A percentile compares a stretch with the other conserved stretches of the same genome.
phyloP scores from a whole-genome alignment of 2,329 filamentous ascomycete species.

The Coniochaeta sp. region DNA sequence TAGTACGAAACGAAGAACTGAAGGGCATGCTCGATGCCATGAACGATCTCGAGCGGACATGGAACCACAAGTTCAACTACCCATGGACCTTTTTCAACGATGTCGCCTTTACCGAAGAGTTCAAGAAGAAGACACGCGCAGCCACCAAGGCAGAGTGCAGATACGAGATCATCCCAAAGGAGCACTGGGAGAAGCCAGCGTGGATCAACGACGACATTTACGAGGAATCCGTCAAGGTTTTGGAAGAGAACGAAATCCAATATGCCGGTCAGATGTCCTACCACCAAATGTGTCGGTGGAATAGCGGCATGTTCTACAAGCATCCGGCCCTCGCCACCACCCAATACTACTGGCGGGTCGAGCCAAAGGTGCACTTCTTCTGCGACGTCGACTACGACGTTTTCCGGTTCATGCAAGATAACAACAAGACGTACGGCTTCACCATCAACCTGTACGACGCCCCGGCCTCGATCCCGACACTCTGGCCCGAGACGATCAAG shows the following conservation, averaged over 20 bases:
- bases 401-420: constrained; percentile 94
- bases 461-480: constrained; percentile 72
- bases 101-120: constrained; percentile 84
- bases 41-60: constrained; percentile 84
- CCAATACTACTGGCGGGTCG: constrained; percentile 97
- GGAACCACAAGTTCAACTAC: constrained; percentile 99
- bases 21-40: constrained; percentile 80
- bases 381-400: constrained; percentile 98
- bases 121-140: constrained; percentile 73
- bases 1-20: constrained; percentile 90
- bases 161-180: constrained; percentile 85
- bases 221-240: constrained; percentile 72
- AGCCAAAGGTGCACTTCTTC: constrained; percentile 98
- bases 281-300: constrained; percentile 99
- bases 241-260: constrained; percentile 80
- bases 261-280: constrained; percentile 87
- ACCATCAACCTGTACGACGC: constrained; percentile 96
- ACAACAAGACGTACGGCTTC: constrained; percentile 99
- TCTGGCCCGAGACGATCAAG: constrained; percentile 94
- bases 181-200: constrained; percentile 85
- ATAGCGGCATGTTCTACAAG: constrained; percentile 95
- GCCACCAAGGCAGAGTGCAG: constrained; percentile 81
- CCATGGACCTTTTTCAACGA: constrained; percentile 99
- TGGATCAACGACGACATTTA: constrained; percentile 92
- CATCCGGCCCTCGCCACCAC: constrained; percentile 77